These are phyloP conservation scores for Roridomyces roridus DNA, from an alignment of 768 basidiomycete genomes.

Conservation along the genomic window DNA sequence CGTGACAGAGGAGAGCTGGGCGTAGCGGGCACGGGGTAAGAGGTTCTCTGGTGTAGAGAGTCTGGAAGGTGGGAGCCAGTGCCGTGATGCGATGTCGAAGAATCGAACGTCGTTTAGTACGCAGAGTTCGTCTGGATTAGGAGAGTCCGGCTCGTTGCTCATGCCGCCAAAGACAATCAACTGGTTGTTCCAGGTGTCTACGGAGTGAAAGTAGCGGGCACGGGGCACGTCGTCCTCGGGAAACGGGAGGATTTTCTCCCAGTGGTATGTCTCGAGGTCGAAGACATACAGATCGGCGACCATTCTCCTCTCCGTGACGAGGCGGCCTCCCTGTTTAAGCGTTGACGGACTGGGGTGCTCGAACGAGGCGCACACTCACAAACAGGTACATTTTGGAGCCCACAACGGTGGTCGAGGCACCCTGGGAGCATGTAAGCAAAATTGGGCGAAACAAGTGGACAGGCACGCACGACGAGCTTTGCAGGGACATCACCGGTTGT, in stretches of 20 bases:
- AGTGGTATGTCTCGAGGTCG: constrained; percentile 80
- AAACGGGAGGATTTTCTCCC: constrained; percentile 71
- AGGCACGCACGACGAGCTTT: constrained; percentile 77
- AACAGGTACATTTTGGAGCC: constrained; percentile 91
- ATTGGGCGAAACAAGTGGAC: background rate
- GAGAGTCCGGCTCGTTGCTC: constrained; percentile 78
- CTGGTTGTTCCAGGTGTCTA: constrained; percentile 90
- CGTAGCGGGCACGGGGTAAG: constrained; percentile 87
- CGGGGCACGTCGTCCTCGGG: constrained; percentile 76
- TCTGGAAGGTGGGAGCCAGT: constrained; percentile 68
- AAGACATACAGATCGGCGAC: constrained; percentile 91
- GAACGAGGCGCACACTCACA: constrained; percentile 47
- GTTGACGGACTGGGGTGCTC: background rate
- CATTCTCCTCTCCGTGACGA: constrained; percentile 88
- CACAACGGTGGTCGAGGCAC: constrained; percentile 90
- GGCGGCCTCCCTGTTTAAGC: constrained; percentile 75
- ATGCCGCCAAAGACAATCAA: constrained; percentile 96
- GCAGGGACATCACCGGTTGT: constrained; percentile 88
- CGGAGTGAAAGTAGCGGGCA: constrained; percentile 94
- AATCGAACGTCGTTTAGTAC: constrained; percentile 94
- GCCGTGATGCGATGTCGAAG: constrained; percentile 74
- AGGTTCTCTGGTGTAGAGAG: constrained; percentile 51
- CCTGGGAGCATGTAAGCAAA: constrained; percentile 47
- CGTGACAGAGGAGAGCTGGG: constrained; percentile 90
- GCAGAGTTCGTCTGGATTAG: constrained; percentile 79